A percentile compares a stretch with the other conserved stretches of the same genome.
Evolutionary conservation across 192 early-diverging fungal genomes (phyloP).

Genomic region (Rhizophagus clarus): DNA sequence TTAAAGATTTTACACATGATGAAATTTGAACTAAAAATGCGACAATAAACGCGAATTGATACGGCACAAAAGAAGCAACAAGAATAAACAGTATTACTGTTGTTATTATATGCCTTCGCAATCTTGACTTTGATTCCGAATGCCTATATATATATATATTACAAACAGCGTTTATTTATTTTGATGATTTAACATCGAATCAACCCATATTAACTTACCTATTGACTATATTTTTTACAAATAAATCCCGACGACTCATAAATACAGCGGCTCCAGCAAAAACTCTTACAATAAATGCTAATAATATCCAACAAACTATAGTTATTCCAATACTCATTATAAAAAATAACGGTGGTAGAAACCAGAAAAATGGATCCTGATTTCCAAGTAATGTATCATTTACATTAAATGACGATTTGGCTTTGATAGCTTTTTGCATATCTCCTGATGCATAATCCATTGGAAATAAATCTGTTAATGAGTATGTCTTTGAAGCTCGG

Average conservation of each 20-base stretch:
- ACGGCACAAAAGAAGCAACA: slow-evolving; percentile 66
- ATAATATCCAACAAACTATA: slow-evolving; percentile 39
- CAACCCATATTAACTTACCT: slow-evolving; percentile 14
- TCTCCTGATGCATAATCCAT: slow-evolving; percentile 17
- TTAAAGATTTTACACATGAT: slow-evolving; percentile 50
- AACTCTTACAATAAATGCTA: slow-evolving; percentile 34
- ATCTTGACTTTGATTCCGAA: slow-evolving; percentile 39
- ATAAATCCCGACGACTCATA: slow-evolving; percentile 31
- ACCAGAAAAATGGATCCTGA: slow-evolving; percentile 59
- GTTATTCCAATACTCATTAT: slow-evolving; percentile 49
- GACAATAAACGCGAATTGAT: slow-evolving; percentile 76
- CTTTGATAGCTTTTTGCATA: slow-evolving; percentile 23
- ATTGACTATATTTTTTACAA: slow-evolving; percentile 32
- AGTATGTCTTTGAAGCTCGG: slow-evolving; percentile 30
- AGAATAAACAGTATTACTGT: slow-evolving; percentile 50
- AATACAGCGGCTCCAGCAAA: slow-evolving; percentile 28
- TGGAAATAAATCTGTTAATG: slow-evolving; percentile 12
- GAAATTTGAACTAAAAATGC: slow-evolving; percentile 60
- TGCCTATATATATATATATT: slow-evolving; percentile 4
- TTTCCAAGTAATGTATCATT: slow-evolving; percentile 49
- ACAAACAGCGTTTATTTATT: not conserved
- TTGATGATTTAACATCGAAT: not conserved
- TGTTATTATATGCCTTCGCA: slow-evolving; percentile 50
- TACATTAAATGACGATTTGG: slow-evolving; percentile 34
- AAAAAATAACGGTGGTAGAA: slow-evolving; percentile 48